Conservation (phyloP, 139 green algal genomes). For the Spirogloea muscicola region DNA sequence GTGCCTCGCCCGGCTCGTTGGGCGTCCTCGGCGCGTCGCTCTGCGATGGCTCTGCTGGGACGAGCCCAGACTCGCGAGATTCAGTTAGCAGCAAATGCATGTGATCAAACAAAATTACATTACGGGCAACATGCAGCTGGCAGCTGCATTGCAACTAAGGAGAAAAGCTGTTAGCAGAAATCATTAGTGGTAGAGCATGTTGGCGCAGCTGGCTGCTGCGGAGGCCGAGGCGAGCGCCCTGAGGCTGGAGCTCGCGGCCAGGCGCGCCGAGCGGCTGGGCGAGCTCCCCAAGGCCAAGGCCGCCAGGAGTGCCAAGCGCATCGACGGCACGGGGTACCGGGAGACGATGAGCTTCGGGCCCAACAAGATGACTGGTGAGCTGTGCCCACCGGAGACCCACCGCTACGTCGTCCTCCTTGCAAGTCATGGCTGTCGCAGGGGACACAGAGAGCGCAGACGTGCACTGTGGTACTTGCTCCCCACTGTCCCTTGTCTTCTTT, state of each 20-base stretch:
- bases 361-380: no score
- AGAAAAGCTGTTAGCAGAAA: neutral
- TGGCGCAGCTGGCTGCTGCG: constrained; percentile 24
- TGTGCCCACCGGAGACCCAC: no score
- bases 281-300: constrained; percentile 14
- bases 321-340: constrained; percentile 25
- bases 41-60: no score
- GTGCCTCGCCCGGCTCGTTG: neutral
- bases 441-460: no score
- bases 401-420: no score
- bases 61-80: neutral
- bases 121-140: neutral
- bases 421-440: no score
- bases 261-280: constrained; percentile 10
- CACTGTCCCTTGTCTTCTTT: no score
- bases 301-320: constrained; percentile 2
- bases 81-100: neutral
- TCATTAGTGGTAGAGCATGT: constrained; percentile 3
- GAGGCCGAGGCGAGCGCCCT: constrained; percentile 27
- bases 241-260: neutral
- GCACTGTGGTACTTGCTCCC: no score
- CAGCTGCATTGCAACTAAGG: neutral
- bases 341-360: constrained; percentile 6
- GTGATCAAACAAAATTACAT: neutral
- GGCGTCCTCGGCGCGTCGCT: no score